Percentiles rank a stretch among this genome's conserved stretches.
Conservation (phyloP, 768 basidiomycete genomes). For the Tricholoma bakamatsutake region DNA sequence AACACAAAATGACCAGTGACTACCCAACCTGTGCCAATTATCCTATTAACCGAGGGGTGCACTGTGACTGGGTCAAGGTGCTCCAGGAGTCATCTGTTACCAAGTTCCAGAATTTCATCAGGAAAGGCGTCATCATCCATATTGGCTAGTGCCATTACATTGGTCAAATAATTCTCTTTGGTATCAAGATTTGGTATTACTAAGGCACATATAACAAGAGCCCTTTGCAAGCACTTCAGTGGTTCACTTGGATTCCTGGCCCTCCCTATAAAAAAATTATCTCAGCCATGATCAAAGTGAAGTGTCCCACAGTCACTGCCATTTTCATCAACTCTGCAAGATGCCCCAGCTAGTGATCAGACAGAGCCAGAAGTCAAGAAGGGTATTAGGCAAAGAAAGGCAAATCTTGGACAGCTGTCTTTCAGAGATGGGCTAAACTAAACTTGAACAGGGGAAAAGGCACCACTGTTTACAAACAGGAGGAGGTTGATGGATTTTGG, state of each 20-base stretch:
- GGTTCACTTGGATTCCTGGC: background rate
- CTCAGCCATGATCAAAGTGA: background rate
- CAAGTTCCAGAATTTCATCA: background rate
- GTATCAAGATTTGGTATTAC: background rate
- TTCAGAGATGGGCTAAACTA: background rate
- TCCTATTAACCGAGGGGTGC: background rate
- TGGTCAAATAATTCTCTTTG: background rate
- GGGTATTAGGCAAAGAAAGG: background rate
- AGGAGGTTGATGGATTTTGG: conserved; percentile 1
- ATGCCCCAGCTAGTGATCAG: background rate
- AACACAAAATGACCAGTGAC: background rate
- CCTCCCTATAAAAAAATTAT: background rate
- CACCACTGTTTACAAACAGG: background rate
- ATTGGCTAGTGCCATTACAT: background rate
- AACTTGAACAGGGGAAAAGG: conserved; percentile 1
- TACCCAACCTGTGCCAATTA: background rate
- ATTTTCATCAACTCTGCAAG: background rate
- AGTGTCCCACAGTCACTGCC: background rate
- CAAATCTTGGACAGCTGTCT: background rate
- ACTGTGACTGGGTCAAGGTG: background rate
- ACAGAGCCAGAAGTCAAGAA: background rate
- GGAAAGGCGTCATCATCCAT: background rate
- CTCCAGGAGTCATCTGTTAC: background rate
- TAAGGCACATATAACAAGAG: background rate
- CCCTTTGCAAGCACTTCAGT: background rate